Conservation (phyloP, 2,329 filamentous ascomycete genomes). For the Cladophialophora immunda region DNA sequence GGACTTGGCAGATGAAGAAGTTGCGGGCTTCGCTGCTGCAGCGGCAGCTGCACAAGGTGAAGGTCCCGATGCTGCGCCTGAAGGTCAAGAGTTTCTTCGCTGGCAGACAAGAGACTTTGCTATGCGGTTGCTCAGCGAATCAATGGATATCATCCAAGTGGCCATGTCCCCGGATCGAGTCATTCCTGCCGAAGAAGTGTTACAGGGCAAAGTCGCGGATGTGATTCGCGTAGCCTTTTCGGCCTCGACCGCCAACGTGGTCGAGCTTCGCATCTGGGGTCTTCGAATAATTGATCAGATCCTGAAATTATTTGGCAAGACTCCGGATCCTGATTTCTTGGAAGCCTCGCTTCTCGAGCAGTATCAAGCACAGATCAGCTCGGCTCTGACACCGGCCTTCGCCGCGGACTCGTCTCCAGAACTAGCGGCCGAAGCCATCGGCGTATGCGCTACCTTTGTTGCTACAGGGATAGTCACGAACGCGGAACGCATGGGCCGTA, state of each 20-base stretch:
- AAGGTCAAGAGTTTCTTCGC: slow-evolving; percentile 84
- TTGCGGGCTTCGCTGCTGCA: slow-evolving; percentile 90
- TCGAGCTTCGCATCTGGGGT: slow-evolving; percentile 88
- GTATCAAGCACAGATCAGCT: slow-evolving; percentile 98
- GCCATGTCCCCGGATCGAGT: slow-evolving; percentile 81
- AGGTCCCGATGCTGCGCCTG: slow-evolving; percentile 54
- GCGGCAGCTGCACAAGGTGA: slow-evolving; percentile 69
- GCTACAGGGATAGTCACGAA: slow-evolving; percentile 97
- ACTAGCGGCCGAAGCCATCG: slow-evolving; percentile 92
- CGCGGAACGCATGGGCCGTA: slow-evolving; percentile 97
- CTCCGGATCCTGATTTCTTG: slow-evolving; percentile 95
- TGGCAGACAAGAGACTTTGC: slow-evolving; percentile 98
- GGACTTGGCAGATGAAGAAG: slow-evolving; percentile 95
- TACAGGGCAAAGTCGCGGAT: slow-evolving; percentile 87
- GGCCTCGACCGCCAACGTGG: slow-evolving; percentile 90
- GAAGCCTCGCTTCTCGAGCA: slow-evolving; percentile 96
- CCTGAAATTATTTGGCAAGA: slow-evolving; percentile 91
- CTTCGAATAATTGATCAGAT: slow-evolving; percentile 93
- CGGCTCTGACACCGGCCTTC: slow-evolving; percentile 94
- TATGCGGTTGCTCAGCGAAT: slow-evolving; percentile 84
- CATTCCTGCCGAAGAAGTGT: slow-evolving; percentile 76
- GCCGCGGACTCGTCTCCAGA: slow-evolving; percentile 95
- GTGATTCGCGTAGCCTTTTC: slow-evolving; percentile 97
- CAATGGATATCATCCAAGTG: slow-evolving; percentile 80
- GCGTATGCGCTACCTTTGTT: slow-evolving; percentile 97